Evolutionary conservation across 805 yeast genomes (phyloP).

Genomic region (Candida quercuum): DNA sequence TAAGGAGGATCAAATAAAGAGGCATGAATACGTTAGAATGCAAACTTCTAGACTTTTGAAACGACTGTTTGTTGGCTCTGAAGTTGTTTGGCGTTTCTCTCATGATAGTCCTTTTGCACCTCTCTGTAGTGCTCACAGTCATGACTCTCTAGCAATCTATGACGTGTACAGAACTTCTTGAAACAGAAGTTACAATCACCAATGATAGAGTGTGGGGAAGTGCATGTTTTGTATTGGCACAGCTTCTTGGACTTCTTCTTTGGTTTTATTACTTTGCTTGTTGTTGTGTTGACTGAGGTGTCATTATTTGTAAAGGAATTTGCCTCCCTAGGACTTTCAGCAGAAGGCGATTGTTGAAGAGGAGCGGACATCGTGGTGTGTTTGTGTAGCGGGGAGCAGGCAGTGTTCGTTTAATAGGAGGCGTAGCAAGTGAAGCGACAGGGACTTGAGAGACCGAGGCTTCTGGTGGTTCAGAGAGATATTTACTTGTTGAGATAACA

Average conservation of each 20-base stretch:
- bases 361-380: too few relatives aligned
- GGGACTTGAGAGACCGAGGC: not conserved
- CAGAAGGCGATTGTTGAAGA: not conserved
- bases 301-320: not conserved
- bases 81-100: constrained; percentile 56
- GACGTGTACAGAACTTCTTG: constrained; percentile 63
- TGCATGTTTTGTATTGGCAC: constrained; percentile 21
- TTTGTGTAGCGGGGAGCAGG: not conserved
- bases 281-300: constrained; percentile 2
- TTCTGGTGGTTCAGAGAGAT: too few relatives aligned
- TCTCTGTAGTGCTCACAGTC: constrained; percentile 52
- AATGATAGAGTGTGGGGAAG: constrained; percentile 36
- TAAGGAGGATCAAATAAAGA: too few relatives aligned
- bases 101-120: constrained; percentile 57
- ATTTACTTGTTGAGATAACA: not conserved
- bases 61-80: constrained; percentile 57
- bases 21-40: too few relatives aligned
- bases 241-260: constrained; percentile 26
- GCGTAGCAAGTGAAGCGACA: not conserved
- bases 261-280: constrained; percentile 11
- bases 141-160: constrained; percentile 58
- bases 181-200: constrained; percentile 62
- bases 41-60: constrained; percentile 38
- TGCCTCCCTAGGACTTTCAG: not conserved
- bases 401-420: too few relatives aligned